Evolutionary conservation across 495 filamentous ascomycete species (phyloP), one percentile per base, ranked within the genome.

Genomic region (Amniculicola lignicola): DNA sequence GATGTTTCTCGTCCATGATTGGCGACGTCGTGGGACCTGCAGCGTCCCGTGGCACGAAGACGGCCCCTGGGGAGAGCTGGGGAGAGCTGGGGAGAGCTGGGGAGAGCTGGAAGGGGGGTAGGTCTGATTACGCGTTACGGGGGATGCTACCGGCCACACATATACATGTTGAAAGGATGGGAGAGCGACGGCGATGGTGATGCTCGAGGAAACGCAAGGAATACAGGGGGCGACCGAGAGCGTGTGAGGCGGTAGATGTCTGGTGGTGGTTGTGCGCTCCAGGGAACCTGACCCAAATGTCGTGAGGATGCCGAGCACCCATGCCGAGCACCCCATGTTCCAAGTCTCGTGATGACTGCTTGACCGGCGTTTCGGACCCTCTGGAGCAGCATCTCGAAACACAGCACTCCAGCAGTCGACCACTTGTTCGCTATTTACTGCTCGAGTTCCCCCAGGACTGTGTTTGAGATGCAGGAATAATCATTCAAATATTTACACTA

Each of bases 1-100:
- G 43, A 51, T 65, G 62, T 49, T 65, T 65, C 51, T 65, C 62
- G 57, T 65, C 62, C 22, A 43, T 42, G 57, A 65, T 65, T 47
- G 59, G 21, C 10, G 6, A 40, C 19, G 16, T 40, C 10, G 6
- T 9, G 37, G 37, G 6, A 7, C 7, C 29, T 33, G 29, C 29
- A 33, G 37, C 37, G 19, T 9, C 7, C 10, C 9, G 16, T 18
- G 11, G 37, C 37, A 18, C 19, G 37, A 16, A 9, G 37, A 40
- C 16, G 37, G 7, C 6, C 9, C 16, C 10, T 40, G 37, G 37
- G 37, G 16, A n/a, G n/a, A n/a, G n/a, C n/a, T n/a, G 29, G 19
- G n/a, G n/a, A n/a, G n/a, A n/a, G n/a, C n/a, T n/a, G n/a, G n/a
- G n/a, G n/a, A n/a, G n/a, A n/a, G n/a, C 3, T 28, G 27, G 19